Evolutionary conservation across 345 rosid species (phyloP).

Genomic region (Turnera subulata): DNA sequence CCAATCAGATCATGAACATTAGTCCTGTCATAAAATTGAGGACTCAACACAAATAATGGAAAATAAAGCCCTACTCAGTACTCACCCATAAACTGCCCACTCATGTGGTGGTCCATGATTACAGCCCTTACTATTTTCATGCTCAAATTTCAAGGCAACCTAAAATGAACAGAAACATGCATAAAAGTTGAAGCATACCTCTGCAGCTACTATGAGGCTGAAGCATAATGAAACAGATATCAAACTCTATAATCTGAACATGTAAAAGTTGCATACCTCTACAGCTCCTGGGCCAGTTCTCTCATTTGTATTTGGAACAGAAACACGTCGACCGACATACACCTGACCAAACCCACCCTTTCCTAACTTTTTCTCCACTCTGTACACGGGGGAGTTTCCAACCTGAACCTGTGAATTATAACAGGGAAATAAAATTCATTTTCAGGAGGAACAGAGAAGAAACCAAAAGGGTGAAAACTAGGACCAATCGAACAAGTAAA

Average conservation of each 20-base stretch:
- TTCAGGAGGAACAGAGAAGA: too few relatives aligned
- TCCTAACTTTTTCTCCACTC: slow-evolving; percentile 80
- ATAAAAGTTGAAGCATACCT: not conserved
- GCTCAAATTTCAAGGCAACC: slow-evolving; percentile 98
- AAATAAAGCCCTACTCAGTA: too few relatives aligned
- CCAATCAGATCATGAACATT: too few relatives aligned
- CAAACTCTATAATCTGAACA: not conserved
- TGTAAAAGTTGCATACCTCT: slow-evolving; percentile 46
- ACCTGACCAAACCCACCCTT: slow-evolving; percentile 99
- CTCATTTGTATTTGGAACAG: slow-evolving; percentile 60
- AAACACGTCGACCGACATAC: slow-evolving; percentile 80
- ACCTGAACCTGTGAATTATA: slow-evolving; percentile 96
- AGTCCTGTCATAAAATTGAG: too few relatives aligned
- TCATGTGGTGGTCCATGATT: slow-evolving; percentile 94
- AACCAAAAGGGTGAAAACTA: too few relatives aligned
- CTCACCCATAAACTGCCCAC: slow-evolving; percentile 97
- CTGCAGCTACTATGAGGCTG: not conserved
- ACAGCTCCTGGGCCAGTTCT: slow-evolving; percentile 57
- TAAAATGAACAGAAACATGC: slow-evolving; percentile 21
- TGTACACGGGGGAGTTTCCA: slow-evolving; percentile 82
- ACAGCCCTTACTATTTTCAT: slow-evolving; percentile 91
- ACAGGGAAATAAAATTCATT: too few relatives aligned
- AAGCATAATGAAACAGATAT: too few relatives aligned
- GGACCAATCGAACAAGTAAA: too few relatives aligned
- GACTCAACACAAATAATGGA: slow-evolving; percentile 2